Conservation (phyloP, 2,329 filamentous ascomycete species). For the Xylaria sp. region DNA sequence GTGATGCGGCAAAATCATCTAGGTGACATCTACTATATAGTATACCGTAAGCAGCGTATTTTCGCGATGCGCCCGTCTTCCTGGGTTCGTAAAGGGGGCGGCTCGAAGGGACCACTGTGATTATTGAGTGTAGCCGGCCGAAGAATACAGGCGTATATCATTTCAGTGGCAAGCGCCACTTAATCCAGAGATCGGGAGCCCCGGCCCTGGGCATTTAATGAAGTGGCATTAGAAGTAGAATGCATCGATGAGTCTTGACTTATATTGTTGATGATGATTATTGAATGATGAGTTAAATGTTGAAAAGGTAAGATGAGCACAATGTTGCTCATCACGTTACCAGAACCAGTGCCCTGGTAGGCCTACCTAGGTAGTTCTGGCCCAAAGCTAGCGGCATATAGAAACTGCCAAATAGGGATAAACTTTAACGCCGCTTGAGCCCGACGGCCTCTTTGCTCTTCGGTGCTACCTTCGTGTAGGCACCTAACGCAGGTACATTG, state of each 20-base stretch:
- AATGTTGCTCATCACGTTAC: background rate
- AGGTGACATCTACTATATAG: background rate
- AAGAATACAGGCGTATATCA: background rate
- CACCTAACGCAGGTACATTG: too few species aligned
- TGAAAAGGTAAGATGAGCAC: background rate
- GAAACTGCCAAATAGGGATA: conserved; percentile 3
- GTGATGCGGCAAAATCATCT: background rate
- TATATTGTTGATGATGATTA: background rate
- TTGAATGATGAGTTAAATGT: background rate
- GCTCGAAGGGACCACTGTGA: background rate
- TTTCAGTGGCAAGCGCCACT: background rate
- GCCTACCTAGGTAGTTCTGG: too few species aligned
- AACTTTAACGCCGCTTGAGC: conserved; percentile 4
- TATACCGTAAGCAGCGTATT: background rate
- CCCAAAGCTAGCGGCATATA: too few species aligned
- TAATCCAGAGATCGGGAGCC: background rate
- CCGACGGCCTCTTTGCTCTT: background rate
- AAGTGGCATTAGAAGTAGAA: background rate
- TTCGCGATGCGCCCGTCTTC: background rate
- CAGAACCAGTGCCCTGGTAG: too few species aligned
- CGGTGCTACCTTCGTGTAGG: too few species aligned
- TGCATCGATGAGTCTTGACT: background rate
- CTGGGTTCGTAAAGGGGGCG: background rate
- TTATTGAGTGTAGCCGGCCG: background rate
- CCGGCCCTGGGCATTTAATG: background rate